Percentiles rank a stretch among this genome's conserved stretches.
Conservation (phyloP, 1,139 yeast genomes). For the Chernovozyma sophiae-reginae region DNA sequence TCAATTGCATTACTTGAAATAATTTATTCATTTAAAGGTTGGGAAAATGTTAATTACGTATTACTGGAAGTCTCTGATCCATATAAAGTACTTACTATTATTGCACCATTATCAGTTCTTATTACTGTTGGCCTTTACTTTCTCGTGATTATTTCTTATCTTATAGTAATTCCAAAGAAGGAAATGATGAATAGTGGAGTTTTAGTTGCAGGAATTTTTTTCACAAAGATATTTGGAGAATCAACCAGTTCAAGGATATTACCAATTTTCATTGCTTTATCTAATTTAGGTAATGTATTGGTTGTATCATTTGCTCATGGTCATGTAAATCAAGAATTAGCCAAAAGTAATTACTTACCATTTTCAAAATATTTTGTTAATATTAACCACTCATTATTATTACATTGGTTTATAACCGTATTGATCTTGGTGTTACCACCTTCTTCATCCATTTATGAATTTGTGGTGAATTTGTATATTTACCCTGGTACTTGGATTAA, state of each 20-base stretch:
- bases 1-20: constrained; percentile 42
- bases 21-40: constrained; percentile 37
- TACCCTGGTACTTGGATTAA: constrained; percentile 54
- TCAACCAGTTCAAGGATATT: constrained; percentile 58
- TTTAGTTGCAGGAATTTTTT: constrained; percentile 70
- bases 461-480: constrained; percentile 45
- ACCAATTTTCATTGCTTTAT: constrained; percentile 69
- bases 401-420: constrained; percentile 49
- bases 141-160: constrained; percentile 66
- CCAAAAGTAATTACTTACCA: constrained; percentile 69
- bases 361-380: constrained; percentile 55
- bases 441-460: constrained; percentile 43
- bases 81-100: constrained; percentile 58
- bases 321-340: constrained; percentile 70
- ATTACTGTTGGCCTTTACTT: constrained; percentile 60
- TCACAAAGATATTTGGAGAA: constrained; percentile 68
- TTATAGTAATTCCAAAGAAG: constrained; percentile 70
- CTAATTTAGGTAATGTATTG: constrained; percentile 75
- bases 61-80: constrained; percentile 50
- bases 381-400: constrained; percentile 39
- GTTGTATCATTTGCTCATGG: constrained; percentile 79
- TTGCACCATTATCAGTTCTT: constrained; percentile 68
- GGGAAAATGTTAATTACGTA: constrained; percentile 47
- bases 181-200: constrained; percentile 60
- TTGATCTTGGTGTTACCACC: constrained; percentile 44